Base-by-base conservation (phyloP, 257 asterid species). In the Parsonsia alboflavescens region DNA sequence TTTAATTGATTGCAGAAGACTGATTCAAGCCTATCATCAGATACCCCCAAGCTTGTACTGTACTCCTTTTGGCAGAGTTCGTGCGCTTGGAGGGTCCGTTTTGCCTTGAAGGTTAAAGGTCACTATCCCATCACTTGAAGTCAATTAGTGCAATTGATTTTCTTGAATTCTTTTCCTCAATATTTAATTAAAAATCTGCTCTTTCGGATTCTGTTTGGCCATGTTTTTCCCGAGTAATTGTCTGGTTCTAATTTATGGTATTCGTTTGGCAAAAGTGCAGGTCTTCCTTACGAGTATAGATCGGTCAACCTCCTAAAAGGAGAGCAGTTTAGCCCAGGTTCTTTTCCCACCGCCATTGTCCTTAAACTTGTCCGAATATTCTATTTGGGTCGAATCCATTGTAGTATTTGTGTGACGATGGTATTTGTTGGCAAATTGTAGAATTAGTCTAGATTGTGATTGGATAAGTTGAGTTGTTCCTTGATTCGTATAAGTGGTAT, bases 51-150 rank as follows among this genome's bases (percentile, higher is more conserved):
- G 86, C 88, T 89, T 26, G 77, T 85, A 24, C 80, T 91, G 73
- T 91, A 91, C 88, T 89, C 95, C 70, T 88, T 76, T 82, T 90
- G 97, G 96, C 88, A 90, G 81, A 91, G 97, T 75, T 91, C 97
- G 1, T 88, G 96, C 78, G 79, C 95, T 48, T 91, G 96, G 97
- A 90, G 97, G 21, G 88, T 91, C 62, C 91, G 95, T 59, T 91
- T 91, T 76, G 97, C 96, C 52, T 78, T 92, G 73, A 87, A 86
- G 79, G 90, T 89, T 66, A 91, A 91, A 86, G 97, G 97, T 87
- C 46, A 21, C 10, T 12, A 39, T 6, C 72, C 73, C 62, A 21
- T 41, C 44, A 21, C n/a, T 44, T 53, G 39, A 10, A 42, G 6
- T 68, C 36, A 15, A 10, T 66, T n/a, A 17, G 56, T 28, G 50